Evolutionary conservation across 352 stramenopile genomes (phyloP).

Genomic region (Globisporangium solare): DNA sequence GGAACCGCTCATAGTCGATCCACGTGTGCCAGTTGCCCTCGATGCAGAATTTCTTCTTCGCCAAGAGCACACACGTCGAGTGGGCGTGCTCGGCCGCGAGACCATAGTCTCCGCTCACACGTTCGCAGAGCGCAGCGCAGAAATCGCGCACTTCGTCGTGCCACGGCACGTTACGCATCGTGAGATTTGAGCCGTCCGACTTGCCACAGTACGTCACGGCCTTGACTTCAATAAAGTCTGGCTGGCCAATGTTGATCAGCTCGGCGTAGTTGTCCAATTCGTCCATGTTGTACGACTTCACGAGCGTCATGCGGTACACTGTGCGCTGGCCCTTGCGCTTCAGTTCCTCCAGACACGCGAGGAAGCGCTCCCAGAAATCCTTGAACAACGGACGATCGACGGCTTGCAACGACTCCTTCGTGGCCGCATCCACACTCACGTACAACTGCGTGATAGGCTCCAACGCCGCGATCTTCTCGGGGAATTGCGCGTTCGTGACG

Average conservation of each 20-base stretch:
- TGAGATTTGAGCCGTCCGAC: slow-evolving; percentile 96
- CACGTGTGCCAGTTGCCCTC: slow-evolving; percentile 96
- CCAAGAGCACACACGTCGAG: slow-evolving; percentile 94
- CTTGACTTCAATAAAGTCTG: slow-evolving; percentile 96
- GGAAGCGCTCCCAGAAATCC: slow-evolving; percentile 97
- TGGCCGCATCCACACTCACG: slow-evolving; percentile 97
- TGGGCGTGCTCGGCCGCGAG: slow-evolving; percentile 95
- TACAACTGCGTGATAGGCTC: slow-evolving; percentile 98
- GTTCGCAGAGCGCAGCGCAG: slow-evolving; percentile 71
- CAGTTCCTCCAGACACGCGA: slow-evolving; percentile 87
- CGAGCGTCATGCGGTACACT: slow-evolving; percentile 95
- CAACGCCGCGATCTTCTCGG: slow-evolving; percentile 93
- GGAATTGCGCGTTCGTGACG: slow-evolving; percentile 99
- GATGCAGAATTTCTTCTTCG: slow-evolving; percentile 86
- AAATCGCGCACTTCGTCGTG: slow-evolving; percentile 96
- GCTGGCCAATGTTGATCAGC: slow-evolving; percentile 88
- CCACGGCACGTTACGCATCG: slow-evolving; percentile 98
- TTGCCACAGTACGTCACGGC: slow-evolving; percentile 98
- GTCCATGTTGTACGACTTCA: slow-evolving; percentile 98
- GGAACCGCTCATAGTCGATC: slow-evolving; percentile 98
- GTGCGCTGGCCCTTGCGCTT: slow-evolving; percentile 95
- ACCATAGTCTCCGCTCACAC: slow-evolving; percentile 87
- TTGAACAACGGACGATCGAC: slow-evolving; percentile 96
- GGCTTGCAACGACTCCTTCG: slow-evolving; percentile 93
- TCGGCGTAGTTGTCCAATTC: slow-evolving; percentile 94